Evolutionary conservation across 192 early-diverging fungal genomes (phyloP), one percentile per base, ranked within the genome.

Genomic region (Rhizophagus sp.): DNA sequence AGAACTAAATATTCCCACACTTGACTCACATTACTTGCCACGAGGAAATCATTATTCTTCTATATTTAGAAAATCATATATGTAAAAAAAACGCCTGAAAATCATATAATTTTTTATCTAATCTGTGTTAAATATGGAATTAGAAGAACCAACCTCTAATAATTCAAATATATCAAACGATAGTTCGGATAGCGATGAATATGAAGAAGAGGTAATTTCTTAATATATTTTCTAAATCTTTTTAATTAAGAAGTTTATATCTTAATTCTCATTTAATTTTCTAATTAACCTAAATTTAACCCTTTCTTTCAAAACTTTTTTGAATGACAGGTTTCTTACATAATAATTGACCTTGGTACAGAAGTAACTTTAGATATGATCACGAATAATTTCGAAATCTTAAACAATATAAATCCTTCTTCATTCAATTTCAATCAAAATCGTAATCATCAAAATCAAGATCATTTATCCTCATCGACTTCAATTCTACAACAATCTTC

Each of bases 301-400:
- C 44, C 11, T 12, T 12, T 12, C 44, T 12, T 47, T 47, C 11
- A 57, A 36, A 41, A 0, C 39, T 41, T 41, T 41, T 19, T 57
- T 57, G 19, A 57, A 6, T 57, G 52, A 22, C 17, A 57, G 52
- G 52, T 57, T 22, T 41, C 68, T 39, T 70, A 70, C 22, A 41
- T 70, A 41, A n/a, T 70, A n/a, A 17, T 70, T 24, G 68, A 70
- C 39, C 36, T 70, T 7, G 68, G 68, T 39, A 70, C 68, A 1
- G 68, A 70, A 70, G 68, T 22, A 11, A 70, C 68, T n/a, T 39
- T 70, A n/a, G 68, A 70, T n/a, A 70, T 70, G 68, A 39, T 70
- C 47, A 70, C 68, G 6, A 39, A 34, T 1, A 39, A 70, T 41
- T 11, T 39, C n/a, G 39, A 41, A 34, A 41, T 70, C 33, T 39